A percentile compares a stretch with the other conserved stretches of the same genome.
Conservation (phyloP, 352 stramenopile species). For the Globisporangium canariense region DNA sequence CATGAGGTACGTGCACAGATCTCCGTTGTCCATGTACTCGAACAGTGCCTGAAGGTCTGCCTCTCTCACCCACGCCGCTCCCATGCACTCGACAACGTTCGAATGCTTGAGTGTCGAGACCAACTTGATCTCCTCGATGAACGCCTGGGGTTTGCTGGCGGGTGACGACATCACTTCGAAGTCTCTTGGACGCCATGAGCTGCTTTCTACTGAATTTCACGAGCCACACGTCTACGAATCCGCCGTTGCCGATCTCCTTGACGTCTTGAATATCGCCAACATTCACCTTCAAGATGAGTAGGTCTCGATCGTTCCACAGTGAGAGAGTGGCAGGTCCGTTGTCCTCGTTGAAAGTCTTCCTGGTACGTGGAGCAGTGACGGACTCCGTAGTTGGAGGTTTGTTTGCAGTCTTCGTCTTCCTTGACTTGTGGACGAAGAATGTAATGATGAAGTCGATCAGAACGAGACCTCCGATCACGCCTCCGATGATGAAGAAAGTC, state of each 20-base stretch:
- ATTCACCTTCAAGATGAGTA: constrained; percentile 31
- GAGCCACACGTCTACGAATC: constrained; percentile 30
- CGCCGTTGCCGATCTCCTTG: constrained; percentile 35
- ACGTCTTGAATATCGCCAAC: constrained; percentile 40
- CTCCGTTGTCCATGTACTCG: no score
- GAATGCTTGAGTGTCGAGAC: no score
- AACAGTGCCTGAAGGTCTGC: no score
- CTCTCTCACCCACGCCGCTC: no score
- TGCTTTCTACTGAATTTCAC: constrained; percentile 26
- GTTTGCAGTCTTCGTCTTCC: not conserved
- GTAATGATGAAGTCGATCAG: not conserved
- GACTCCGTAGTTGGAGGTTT: not conserved
- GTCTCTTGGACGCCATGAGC: constrained; percentile 21
- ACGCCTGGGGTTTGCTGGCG: no score
- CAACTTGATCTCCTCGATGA: no score
- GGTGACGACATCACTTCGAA: not conserved
- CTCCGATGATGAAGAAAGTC: not conserved
- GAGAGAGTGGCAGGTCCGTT: constrained; percentile 8
- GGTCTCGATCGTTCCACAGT: constrained; percentile 33
- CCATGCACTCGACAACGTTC: no score
- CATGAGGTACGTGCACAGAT: no score
- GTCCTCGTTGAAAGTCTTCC: not conserved
- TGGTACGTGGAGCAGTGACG: not conserved
- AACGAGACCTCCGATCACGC: not conserved
- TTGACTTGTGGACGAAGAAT: not conserved